Percentiles rank a stretch among this genome's conserved stretches.
Evolutionary conservation across 202 grass and related monocot genomes (phyloP).

Genomic region (Elaeis oleifera): DNA sequence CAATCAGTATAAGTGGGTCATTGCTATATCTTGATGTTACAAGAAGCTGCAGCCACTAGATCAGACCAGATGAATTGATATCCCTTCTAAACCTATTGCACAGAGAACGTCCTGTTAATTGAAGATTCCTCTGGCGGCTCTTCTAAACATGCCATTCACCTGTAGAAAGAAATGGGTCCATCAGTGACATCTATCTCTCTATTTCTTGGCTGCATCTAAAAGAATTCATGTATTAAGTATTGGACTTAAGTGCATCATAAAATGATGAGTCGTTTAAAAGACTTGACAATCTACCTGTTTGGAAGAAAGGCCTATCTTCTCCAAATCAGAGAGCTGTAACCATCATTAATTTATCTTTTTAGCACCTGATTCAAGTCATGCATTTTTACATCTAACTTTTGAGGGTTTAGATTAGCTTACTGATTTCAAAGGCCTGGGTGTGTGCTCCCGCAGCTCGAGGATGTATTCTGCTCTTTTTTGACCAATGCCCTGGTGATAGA

Average conservation of each 20-base stretch:
- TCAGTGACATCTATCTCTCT: not conserved
- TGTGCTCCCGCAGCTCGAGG: conserved; percentile 63
- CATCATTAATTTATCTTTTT: conserved; percentile 15
- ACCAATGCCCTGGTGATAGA: conserved; percentile 71
- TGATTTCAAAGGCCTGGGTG: conserved; percentile 61
- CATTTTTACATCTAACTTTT: not conserved
- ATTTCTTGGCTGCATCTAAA: not conserved
- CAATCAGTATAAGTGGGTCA: too few species aligned
- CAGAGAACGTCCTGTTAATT: conserved; percentile 12
- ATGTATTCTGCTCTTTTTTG: conserved; percentile 80
- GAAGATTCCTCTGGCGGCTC: conserved; percentile 55
- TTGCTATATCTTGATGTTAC: too few species aligned
- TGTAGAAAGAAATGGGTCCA: conserved; percentile 17
- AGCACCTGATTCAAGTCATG: conserved; percentile 7
- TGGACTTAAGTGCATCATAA: not conserved
- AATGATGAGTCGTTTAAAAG: not conserved
- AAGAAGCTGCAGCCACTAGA: too few species aligned
- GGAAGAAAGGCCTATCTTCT: conserved; percentile 66
- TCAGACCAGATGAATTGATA: not conserved
- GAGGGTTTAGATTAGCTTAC: conserved; percentile 38
- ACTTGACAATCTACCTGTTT: conserved; percentile 53
- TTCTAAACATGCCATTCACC: conserved; percentile 46
- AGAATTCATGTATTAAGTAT: not conserved
- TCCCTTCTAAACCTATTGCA: not conserved
- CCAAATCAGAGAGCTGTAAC: conserved; percentile 71